These are phyloP conservation scores for Yarrowia sp. DNA, from an alignment of 805 yeast species.

Conservation along the genomic window DNA sequence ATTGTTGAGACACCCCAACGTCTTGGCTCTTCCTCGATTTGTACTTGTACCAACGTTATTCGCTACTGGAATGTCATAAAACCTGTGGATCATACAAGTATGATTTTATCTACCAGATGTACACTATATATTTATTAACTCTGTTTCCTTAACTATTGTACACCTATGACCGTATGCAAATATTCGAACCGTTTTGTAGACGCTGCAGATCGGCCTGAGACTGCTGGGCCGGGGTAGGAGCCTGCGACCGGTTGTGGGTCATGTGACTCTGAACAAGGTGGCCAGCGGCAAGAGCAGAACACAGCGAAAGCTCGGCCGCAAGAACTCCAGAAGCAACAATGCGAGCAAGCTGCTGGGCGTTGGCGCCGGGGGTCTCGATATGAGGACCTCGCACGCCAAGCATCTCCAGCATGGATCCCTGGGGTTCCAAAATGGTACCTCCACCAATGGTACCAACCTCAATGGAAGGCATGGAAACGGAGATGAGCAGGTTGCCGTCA, in stretches of 20 bases:
- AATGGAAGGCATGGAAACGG: constrained; percentile 98
- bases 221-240: constrained; percentile 42
- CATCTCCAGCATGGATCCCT: constrained; percentile 90
- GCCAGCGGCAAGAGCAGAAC: constrained; percentile 97
- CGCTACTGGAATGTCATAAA: no score
- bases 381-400: constrained; percentile 96
- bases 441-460: constrained; percentile 99
- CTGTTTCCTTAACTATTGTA: constrained; percentile 22
- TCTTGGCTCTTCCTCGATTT: no score
- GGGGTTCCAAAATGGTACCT: constrained; percentile 96
- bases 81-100: no score
- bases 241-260: constrained; percentile 81
- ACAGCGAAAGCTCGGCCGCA: constrained; percentile 91
- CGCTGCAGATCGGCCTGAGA: constrained; percentile 45
- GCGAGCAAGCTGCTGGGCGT: constrained; percentile 89
- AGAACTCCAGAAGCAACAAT: constrained; percentile 91
- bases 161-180: constrained; percentile 52
- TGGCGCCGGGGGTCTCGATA: constrained; percentile 87
- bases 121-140: constrained; percentile 18
- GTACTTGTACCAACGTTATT: no score
- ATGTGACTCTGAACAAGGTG: constrained; percentile 97
- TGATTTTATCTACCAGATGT: not conserved
- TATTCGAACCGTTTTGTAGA: constrained; percentile 67
- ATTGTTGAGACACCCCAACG: no score
- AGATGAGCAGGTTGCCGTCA: constrained; percentile 75